Conservation (phyloP, 208 protist species). For the Wallacemonas sp. region DNA sequence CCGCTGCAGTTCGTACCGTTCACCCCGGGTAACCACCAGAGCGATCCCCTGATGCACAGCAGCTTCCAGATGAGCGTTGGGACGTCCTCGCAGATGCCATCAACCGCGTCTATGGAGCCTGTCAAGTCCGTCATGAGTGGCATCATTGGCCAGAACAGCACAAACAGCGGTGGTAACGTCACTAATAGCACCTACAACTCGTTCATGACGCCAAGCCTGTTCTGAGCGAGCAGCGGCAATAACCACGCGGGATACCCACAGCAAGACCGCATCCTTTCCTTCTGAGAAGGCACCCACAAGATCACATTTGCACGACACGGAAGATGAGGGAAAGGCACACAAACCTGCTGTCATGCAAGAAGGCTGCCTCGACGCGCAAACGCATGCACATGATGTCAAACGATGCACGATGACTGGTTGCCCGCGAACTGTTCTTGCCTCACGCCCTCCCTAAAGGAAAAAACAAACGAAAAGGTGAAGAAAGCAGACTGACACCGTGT, state of each 20-base stretch:
- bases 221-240: background rate
- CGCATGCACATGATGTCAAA: no score
- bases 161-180: background rate
- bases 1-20: constrained; percentile 31
- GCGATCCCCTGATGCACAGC: constrained; percentile 24
- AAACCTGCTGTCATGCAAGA: no score
- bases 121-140: background rate
- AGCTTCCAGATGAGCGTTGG: constrained; percentile 18
- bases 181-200: background rate
- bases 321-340: no score
- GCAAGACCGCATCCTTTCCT: no score
- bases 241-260: no score
- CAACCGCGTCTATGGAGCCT: constrained; percentile 10
- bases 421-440: no score
- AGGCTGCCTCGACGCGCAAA: no score
- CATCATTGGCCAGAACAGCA: background rate
- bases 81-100: constrained; percentile 12
- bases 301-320: no score
- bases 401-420: no score
- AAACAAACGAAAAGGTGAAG: constrained; percentile 14
- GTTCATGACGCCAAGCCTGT: background rate
- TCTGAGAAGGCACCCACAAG: no score
- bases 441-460: constrained; percentile 6
- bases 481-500: background rate
- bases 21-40: constrained; percentile 12